Base-by-base conservation (phyloP, 73 alveolate species). In the Symbiodinium natans region DNA sequence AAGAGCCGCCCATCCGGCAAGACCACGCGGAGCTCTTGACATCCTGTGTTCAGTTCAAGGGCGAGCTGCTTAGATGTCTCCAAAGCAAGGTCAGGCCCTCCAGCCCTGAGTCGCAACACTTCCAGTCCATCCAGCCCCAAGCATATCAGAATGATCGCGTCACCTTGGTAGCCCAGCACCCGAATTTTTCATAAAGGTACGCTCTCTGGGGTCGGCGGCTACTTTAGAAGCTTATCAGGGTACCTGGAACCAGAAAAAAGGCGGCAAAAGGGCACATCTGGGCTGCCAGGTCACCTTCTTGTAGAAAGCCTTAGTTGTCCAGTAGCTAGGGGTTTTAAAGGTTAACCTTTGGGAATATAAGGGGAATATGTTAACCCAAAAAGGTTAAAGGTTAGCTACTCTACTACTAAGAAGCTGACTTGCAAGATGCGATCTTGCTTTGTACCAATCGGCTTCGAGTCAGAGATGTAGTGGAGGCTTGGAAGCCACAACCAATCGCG, bases 1-100 rank as follows among this genome's bases (percentile, higher is more conserved):
- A 73, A 29, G 43, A 73, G 33, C 83, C 9, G 83, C 39, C 83
- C 83, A 19, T 73, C 83, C 41, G 83, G 83, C 83, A 73, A 73
- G 42, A 73, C 83, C 83, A 73, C 83, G 33, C 83, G 83, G 33
- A 73, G 40, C 10, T 63, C 39, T 42, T 73, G 27, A 40, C 83
- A n/a, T 40, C 33, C 83, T 5, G 42, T 13, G 83, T 73, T 73
- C 83, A 73, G 33, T 42, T 73, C 41, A 73, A 27, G 3, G 13
- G 83, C 41, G n/a, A n/a, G n/a, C 63, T 48, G 8, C 63, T 48
- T 48, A 25, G 33, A 34, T 25, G n/a, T n/a, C 25, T n/a, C 36
- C 40, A 10, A 73, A 19, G 83, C 83, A 13, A 13, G 83, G 83
- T 73, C 83, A 13, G 42, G 33, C 41, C 42, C 43, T 8, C 83